Base-by-base conservation (phyloP, 257 asterid genomes). In the Solanum verrucosum region DNA sequence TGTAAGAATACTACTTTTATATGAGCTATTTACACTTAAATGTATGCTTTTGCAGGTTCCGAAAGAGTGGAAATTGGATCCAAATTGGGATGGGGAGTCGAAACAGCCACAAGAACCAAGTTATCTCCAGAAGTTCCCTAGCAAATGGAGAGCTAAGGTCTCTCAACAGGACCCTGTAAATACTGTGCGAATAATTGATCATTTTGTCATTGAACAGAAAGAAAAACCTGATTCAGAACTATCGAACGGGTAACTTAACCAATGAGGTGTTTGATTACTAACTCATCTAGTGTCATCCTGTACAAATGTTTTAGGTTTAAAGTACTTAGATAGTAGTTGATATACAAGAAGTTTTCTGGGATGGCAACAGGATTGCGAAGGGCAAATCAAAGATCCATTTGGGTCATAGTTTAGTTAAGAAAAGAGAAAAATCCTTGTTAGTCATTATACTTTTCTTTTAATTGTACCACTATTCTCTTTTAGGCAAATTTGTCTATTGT, bases 31-130 rank as follows among this genome's bases (percentile, higher is more conserved):
- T 73, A 44, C 68, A 38, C 84, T 71, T 49, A 56, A 5, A 79
- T 79, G 38, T 81, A 78, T 83, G 78, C 25, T 56, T 89, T 29
- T 92, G 91, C 90, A 97, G 99, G 99, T 97, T 72, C 98, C 98
- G 0, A 97, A 97, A 86, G 96, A 93, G 91, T 96, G 99, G 99
- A 95, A 96, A 93, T 56, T 97, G 89, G 99, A 97, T 88, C 98
- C 98, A 6, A 93, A 91, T 42, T 97, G 98, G 98, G 99, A 95
- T 34, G 91, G 87, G 0, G 99, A 97, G 91, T 89, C 92, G 16
- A 95, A 93, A 86, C 94, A 91, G 87, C 93, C 92, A 34, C 95
- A 90, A 85, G 92, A 88, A 56, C 89, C 79, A 20, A 93, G 95
- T 90, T 95, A 96, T 90, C 89, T 11, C 49, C 93, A 96, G 86